Base-by-base conservation (phyloP, 164 flowering plant genomes). In the Saururus chinensis region DNA sequence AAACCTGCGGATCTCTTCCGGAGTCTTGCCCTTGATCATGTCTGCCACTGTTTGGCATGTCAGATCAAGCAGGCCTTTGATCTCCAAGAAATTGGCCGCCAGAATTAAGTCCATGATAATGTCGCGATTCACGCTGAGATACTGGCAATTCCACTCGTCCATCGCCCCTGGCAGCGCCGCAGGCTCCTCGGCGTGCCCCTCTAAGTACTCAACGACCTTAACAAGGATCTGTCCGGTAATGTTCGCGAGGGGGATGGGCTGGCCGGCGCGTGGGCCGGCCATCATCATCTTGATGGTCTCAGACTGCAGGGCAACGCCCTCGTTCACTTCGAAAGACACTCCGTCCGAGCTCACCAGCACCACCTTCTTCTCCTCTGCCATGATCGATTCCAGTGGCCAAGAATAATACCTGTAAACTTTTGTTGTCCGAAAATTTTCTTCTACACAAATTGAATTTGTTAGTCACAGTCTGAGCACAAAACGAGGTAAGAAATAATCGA, bases 181-280 rank as follows among this genome's bases (percentile, higher is more conserved):
- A 37, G 70, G 73, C 49, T 77, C 57, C 3, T 79, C 87, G 17
- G 81, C 95, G 63, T 82, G 91, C 74, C 79, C 83, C 74, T 81
- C 81, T 66, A 86, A 82, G 81, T 83, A 84, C 72, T 89, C 90
- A 59, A 89, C 78, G 22, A 89, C 87, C 80, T 86, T 89, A 8
- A 87, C 67, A 23, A 89, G 71, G 81, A 82, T 84, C 79, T 81
- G 75, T 69, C 86, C 77, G 87, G 49, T 42, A 14, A 42, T 10
- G 1, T 42, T 42, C 16, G 49, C 7, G 10, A 86, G 54, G 1
- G 91, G 89, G 61, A 86, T 86, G 16, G 73, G 79, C 69, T 67
- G 68, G 63, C 76, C 85, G 57, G 82, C 84, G 61, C 89, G 83
- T 24, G 77, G 82, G 60, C 86, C 90, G 56, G 86, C 90, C 52